Evolutionary conservation across 768 basidiomycete genomes (phyloP), one percentile per base, ranked within the genome.

Genomic region (Suillus alpinus): DNA sequence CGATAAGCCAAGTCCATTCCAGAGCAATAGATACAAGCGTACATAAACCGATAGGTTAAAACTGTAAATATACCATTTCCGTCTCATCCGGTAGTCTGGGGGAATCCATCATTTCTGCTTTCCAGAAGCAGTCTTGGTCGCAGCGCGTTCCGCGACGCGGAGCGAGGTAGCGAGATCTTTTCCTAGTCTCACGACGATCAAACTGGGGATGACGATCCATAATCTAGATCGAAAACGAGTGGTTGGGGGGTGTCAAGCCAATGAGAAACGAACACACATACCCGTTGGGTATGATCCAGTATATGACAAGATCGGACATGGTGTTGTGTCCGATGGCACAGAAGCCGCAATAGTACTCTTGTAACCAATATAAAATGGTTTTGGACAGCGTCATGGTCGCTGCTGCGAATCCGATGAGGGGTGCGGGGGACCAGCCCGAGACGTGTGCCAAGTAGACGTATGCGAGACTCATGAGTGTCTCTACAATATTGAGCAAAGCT

Each of bases 221-320:
- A 89, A 64, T 1, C 91, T 93, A 56, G 41, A 7, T 23, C n/a
- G 40, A 47, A 23, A 53, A 18, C 26, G 46, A 16, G 36, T 58
- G 16, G 0, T 36, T 49, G 5, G 10, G 51, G 41, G 20, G 14
- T 23, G 60, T 26, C 29, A 36, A 47, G 14, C 31, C 37, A 7
- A 34, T 31, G 39, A 31, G 41, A 57, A 31, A 32, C 2, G 20
- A 41, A 58, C 16, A 62, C 23, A 70, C 87, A 56, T 66, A 91
- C 91, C 89, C 91, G 64, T 94, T 94, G 0, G 93, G 91, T 49
- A 92, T 68, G 59, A 92, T 78, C 85, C 86, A 95, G 57, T 84
- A 82, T 20, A 84, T 52, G 31, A 90, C 20, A 46, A 90, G 71
- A 36, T 81, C 78, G 49, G 67, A 63, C 26, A 76, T 59, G 12